Evolutionary conservation across 148 eudicot species (phyloP).

Genomic region (Dysphania ambrosioides): DNA sequence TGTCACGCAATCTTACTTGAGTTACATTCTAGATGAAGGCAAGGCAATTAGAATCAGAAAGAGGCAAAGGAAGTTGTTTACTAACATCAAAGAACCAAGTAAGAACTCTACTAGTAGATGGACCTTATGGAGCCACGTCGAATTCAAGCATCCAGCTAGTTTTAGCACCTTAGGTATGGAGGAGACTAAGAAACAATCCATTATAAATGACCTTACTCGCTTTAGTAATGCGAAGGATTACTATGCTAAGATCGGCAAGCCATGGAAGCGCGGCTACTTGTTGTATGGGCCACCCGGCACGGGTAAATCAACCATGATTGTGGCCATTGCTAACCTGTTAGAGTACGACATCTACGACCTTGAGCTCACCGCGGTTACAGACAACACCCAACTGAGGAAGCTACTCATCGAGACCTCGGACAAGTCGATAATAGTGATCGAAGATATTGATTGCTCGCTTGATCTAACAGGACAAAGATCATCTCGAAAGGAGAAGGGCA

Average conservation of each 20-base stretch:
- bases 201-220: constrained; percentile 32
- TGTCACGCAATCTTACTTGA: constrained; percentile 27
- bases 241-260: constrained; percentile 33
- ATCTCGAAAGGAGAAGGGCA: neutral
- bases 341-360: constrained; percentile 38
- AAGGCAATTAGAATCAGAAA: constrained; percentile 27
- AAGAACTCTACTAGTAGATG: neutral
- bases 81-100: constrained; percentile 23
- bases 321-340: constrained; percentile 36
- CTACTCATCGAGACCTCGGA: constrained; percentile 32
- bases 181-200: constrained; percentile 29
- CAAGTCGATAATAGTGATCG: constrained; percentile 38
- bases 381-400: constrained; percentile 36
- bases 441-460: constrained; percentile 46
- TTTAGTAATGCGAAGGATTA: constrained; percentile 29
- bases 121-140: constrained; percentile 32
- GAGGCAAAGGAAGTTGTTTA: constrained; percentile 35
- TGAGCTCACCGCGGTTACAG: constrained; percentile 33
- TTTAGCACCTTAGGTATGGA: constrained; percentile 39
- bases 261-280: constrained; percentile 48
- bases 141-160: constrained; percentile 37
- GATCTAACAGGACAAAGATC: constrained; percentile 31
- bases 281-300: constrained; percentile 46
- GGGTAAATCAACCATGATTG: constrained; percentile 41
- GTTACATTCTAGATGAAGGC: constrained; percentile 31